Base-by-base conservation (phyloP, 306 rosid genomes). In the Lithocarpus polystachyus region DNA sequence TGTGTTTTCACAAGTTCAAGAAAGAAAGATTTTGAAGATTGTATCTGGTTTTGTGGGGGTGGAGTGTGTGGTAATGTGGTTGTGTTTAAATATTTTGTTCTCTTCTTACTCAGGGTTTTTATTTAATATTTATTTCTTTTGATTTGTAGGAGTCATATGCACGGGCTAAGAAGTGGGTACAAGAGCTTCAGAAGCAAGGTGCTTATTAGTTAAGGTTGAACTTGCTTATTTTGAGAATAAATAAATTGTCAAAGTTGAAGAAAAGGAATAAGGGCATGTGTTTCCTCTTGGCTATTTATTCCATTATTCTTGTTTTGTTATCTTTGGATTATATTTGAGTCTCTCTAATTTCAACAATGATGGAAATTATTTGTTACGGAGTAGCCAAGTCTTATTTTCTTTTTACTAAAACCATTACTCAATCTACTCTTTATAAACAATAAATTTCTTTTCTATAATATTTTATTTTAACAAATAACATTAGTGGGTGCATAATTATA, bases 171-270 rank as follows among this genome's bases (percentile, higher is more conserved):
- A 88, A 88, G 72, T 88, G 91, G 91, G 91, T 88, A 75, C 88
- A 88, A 84, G 91, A 88, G 83, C 91, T 88, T 86, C 91, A 88
- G 72, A 88, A 86, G 82, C 91, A 88, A 88, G 91, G 91, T 88
- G 78, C 77, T 81, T 76, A 56, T 77, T 87, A 40, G 20, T 71
- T 79, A 19, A 56, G 62, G 68, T 72, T 59, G 13, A 59, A 33
- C 45, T 62, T 76, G 77, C 67, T 33, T 68, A 35, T 35, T 68
- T 68, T 33, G 3, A 33, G 26, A 19, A 18, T 13, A 17, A 64
- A 29, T 68, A 15, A 18, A 35, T 68, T 68, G n/a, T 68, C 19
- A 29, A 26, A 67, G 71, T 33, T 67, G 71, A 67, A 67, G 45
- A 19, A 62, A 62, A 62, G 10, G 22, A 1, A 62, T 13, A 28